phyloP scores from a whole-genome alignment of 23 red algal genomes.

The Gracilaria domingensis region DNA sequence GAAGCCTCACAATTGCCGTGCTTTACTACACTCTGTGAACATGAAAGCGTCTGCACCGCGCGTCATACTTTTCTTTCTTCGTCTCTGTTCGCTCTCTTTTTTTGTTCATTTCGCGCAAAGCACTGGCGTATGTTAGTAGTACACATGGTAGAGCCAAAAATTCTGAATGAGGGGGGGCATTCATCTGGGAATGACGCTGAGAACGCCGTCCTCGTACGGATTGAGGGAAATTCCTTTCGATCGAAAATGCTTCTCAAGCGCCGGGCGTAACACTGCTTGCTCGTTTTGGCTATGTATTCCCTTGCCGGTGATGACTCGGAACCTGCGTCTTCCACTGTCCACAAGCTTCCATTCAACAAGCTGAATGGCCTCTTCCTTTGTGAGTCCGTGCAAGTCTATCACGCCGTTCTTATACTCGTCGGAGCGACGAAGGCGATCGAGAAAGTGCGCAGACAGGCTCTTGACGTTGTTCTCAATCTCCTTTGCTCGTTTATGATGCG shows the following conservation, averaged over 20 bases:
- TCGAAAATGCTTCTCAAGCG: conserved; percentile 65
- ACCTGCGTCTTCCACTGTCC: conserved; percentile 30
- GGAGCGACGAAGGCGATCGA: conserved; percentile 35
- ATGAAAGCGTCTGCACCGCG: background rate
- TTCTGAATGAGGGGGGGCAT: background rate
- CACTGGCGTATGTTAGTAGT: background rate
- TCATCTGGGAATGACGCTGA: conserved; percentile 29
- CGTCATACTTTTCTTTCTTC: background rate
- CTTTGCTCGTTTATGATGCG: background rate
- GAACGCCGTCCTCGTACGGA: conserved; percentile 21
- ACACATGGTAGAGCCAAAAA: background rate
- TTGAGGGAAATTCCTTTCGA: conserved; percentile 38
- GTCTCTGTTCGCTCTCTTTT: background rate
- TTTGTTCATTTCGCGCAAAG: background rate
- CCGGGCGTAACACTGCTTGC: conserved; percentile 58
- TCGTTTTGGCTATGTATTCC: conserved; percentile 59
- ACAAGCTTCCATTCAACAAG: conserved; percentile 58
- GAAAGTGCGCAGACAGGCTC: conserved; percentile 17
- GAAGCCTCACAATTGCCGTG: background rate
- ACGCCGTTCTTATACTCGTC: conserved; percentile 43
- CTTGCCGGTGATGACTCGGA: conserved; percentile 64
- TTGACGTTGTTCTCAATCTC: conserved; percentile 26
- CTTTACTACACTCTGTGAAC: background rate
- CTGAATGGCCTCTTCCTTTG: conserved; percentile 67
- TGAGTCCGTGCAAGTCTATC: conserved; percentile 58